Evolutionary conservation across 1,284 basidiomycete genomes (phyloP).

Genomic region (Singerocomus rubriflavus): DNA sequence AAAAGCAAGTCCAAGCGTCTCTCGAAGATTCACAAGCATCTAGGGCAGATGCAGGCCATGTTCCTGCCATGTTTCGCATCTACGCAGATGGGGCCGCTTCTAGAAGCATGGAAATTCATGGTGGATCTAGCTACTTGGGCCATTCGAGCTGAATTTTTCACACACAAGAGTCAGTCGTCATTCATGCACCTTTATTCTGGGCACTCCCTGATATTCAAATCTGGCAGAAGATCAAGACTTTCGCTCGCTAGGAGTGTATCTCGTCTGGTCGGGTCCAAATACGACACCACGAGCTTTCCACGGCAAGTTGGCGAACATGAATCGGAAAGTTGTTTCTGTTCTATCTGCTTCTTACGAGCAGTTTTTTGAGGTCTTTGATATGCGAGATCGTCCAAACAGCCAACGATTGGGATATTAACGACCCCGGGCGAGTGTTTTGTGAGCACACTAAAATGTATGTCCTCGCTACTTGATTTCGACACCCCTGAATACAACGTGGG

Average conservation of each 20-base stretch:
- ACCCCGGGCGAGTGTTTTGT: neutral
- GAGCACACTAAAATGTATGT: constrained; percentile 9
- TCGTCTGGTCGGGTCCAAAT: constrained; percentile 17
- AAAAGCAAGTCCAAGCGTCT: constrained; percentile 13
- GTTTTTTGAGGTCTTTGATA: constrained; percentile 12
- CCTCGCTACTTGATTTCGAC: neutral
- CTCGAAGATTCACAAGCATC: constrained; percentile 1
- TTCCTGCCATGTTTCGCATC: constrained; percentile 13
- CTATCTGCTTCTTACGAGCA: constrained; percentile 12
- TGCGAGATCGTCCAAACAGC: neutral
- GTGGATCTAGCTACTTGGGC: constrained; percentile 13
- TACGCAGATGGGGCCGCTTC: neutral
- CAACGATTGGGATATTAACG: neutral
- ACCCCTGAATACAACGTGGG: neutral
- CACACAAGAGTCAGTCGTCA: constrained; percentile 9
- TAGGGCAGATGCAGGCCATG: constrained; percentile 6
- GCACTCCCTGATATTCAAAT: neutral
- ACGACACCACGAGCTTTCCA: constrained; percentile 15
- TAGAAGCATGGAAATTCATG: constrained; percentile 15
- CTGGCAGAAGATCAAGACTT: constrained; percentile 1
- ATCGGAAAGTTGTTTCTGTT: constrained; percentile 9
- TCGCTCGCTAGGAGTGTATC: constrained; percentile 9
- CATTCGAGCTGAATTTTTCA: constrained; percentile 10
- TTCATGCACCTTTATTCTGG: neutral
- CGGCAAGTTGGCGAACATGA: constrained; percentile 5